Evolutionary conservation across 352 stramenopile species (phyloP).

Genomic region (Albugo candida): DNA sequence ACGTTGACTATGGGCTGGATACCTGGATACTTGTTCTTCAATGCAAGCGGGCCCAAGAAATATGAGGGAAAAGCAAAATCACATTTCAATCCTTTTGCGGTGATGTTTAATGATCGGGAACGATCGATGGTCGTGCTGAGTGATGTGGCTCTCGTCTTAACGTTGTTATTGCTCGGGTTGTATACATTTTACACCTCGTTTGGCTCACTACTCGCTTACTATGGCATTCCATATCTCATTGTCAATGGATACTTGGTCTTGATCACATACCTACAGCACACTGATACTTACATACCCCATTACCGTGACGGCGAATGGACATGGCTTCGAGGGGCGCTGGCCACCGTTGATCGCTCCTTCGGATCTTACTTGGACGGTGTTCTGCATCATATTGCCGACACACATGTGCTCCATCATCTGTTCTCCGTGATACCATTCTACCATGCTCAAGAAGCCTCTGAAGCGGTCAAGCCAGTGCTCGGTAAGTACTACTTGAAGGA

Average conservation of each 20-base stretch:
- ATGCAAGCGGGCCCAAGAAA: slow-evolving; percentile 83
- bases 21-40: slow-evolving; percentile 94
- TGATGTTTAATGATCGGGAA: slow-evolving; percentile 88
- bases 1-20: slow-evolving; percentile 92
- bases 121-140: slow-evolving; percentile 85
- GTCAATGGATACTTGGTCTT: slow-evolving; percentile 93
- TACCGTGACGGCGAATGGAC: slow-evolving; percentile 89
- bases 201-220: slow-evolving; percentile 81
- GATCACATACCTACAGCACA: slow-evolving; percentile 98
- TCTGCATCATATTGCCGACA: slow-evolving; percentile 95
- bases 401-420: slow-evolving; percentile 96
- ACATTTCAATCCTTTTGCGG: slow-evolving; percentile 91
- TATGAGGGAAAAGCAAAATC: slow-evolving; percentile 72
- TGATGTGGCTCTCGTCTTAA: slow-evolving; percentile 73
- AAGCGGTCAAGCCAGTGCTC: slow-evolving; percentile 83
- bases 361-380: slow-evolving; percentile 90
- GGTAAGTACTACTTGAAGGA: slow-evolving; percentile 95
- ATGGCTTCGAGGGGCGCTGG: slow-evolving; percentile 91
- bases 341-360: slow-evolving; percentile 95
- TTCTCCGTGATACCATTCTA: slow-evolving; percentile 99
- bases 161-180: slow-evolving; percentile 29
- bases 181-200: slow-evolving; percentile 52
- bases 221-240: slow-evolving; percentile 91
- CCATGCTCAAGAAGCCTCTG: slow-evolving; percentile 90
- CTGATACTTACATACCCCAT: slow-evolving; percentile 93